Evolutionary conservation across 805 yeast genomes (phyloP), one percentile per base, ranked within the genome.

Genomic region (Hanseniaspora valbyensis): DNA sequence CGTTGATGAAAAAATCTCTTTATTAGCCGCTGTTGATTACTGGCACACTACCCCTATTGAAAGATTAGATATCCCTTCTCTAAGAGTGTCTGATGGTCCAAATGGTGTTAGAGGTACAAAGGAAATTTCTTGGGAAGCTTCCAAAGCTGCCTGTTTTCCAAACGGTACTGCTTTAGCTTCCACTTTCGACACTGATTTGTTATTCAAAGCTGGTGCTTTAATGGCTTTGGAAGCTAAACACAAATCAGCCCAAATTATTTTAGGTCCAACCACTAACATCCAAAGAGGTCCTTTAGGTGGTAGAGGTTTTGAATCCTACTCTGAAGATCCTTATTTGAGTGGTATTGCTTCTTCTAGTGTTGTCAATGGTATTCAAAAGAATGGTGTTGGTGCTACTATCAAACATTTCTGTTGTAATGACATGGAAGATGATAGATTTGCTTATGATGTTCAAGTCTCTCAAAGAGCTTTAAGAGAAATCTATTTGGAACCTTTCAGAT

Each of bases 381-480:
- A 66, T 42, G 69, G 73, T 41, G 66, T 79, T 38, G 69, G 71
- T 42, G 81, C 83, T 10, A 72, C 79, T 32, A 66, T 78, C 56
- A 80, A 80, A 63, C 85, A 80, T 61, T 80, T 62, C 61, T 80
- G 76, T 21, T 72, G 80, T 59, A 80, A 80, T 54, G 84, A 80
- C 57, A 73, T 71, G 59, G 85, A 80, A 58, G 72, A 76, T 52
- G 74, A 75, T 50, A 64, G 85, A 53, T 66, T 61, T 50, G 62
- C 70, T 2, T 70, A 74, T 33, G 71, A 77, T 58, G 65, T 78
- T 5, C 61, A 71, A 21, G 65, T 80, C 44, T 66, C 80, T 2
- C 76, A 75, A 57, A 66, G 85, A 58, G 84, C 85, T 2, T 64
- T 80, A 54, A 70, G 85, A 58, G 85, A 80, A 61, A 72, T 80